These are phyloP conservation scores for Salicornia ramosissima DNA, from an alignment of 148 eudicot genomes.

Conservation along the genomic window DNA sequence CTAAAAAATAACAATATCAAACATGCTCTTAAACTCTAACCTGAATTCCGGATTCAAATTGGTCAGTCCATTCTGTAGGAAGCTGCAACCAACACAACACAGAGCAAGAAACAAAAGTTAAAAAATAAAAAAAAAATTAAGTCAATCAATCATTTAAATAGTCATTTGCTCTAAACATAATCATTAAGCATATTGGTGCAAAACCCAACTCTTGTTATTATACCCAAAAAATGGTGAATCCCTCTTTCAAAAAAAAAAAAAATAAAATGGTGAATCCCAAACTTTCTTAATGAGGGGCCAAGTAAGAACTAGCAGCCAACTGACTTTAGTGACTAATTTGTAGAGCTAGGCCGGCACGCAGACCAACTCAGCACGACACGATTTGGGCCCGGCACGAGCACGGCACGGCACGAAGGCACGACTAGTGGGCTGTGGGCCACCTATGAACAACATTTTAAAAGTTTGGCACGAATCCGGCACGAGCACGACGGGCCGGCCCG, in stretches of 20 bases:
- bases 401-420: too few species aligned
- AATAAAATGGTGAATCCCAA: slow-evolving; percentile 23
- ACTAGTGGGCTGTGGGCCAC: too few species aligned
- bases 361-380: too few species aligned
- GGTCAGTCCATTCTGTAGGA: slow-evolving; percentile 96
- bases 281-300: slow-evolving; percentile 21
- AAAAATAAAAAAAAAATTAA: slow-evolving; percentile 23
- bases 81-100: slow-evolving; percentile 47
- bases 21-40: slow-evolving; percentile 48
- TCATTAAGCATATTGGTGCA: slow-evolving; percentile 27
- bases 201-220: slow-evolving; percentile 21
- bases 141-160: slow-evolving; percentile 19
- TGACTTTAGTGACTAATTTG: slow-evolving; percentile 8
- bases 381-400: too few species aligned
- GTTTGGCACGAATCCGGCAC: too few species aligned
- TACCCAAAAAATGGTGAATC: slow-evolving; percentile 25
- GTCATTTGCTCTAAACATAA: slow-evolving; percentile 24
- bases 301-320: slow-evolving; percentile 8
- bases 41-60: slow-evolving; percentile 97
- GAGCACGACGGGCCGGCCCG: too few species aligned
- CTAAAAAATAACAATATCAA: too few species aligned
- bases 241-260: too few species aligned
- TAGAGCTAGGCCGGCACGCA: too few species aligned
- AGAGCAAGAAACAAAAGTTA: background rate
- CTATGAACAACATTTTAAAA: too few species aligned